phyloP scores from a whole-genome alignment of 257 asterid species.

The Solanum arcanum region DNA sequence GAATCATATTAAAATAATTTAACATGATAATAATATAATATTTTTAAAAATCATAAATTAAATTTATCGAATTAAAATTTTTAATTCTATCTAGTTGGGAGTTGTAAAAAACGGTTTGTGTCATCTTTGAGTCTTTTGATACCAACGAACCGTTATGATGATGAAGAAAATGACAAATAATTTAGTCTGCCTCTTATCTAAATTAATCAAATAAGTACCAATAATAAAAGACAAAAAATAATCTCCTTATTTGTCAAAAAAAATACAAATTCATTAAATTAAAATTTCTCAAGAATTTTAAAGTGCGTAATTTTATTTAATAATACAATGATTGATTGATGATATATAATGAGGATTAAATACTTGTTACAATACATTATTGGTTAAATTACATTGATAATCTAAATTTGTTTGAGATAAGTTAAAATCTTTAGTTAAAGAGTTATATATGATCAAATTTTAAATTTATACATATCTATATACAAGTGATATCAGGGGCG shows the following conservation, averaged over 20 bases:
- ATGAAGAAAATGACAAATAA: not conserved
- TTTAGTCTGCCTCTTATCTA: not conserved
- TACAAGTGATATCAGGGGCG: not conserved
- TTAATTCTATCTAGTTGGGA: not conserved
- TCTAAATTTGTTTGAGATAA: not conserved
- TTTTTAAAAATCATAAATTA: too few relatives aligned
- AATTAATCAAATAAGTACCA: not conserved
- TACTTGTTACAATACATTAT: too few relatives aligned
- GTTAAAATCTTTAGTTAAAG: not conserved
- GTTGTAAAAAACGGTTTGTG: not conserved
- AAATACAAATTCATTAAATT: not conserved
- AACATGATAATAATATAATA: too few relatives aligned
- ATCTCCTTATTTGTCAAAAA: not conserved
- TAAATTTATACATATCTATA: too few relatives aligned
- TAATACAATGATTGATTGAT: not conserved
- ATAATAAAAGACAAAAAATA: not conserved
- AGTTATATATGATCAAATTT: too few relatives aligned
- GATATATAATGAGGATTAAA: not conserved
- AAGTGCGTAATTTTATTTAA: not conserved
- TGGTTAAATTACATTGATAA: not conserved
- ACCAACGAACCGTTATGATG: not conserved
- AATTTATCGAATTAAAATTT: too few relatives aligned
- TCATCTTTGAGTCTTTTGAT: not conserved
- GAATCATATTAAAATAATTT: not conserved
- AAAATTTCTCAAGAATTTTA: not conserved